Evolutionary conservation across 2,329 filamentous ascomycete genomes (phyloP), one percentile per base, ranked within the genome.

Genomic region (Ilyonectria sp.): DNA sequence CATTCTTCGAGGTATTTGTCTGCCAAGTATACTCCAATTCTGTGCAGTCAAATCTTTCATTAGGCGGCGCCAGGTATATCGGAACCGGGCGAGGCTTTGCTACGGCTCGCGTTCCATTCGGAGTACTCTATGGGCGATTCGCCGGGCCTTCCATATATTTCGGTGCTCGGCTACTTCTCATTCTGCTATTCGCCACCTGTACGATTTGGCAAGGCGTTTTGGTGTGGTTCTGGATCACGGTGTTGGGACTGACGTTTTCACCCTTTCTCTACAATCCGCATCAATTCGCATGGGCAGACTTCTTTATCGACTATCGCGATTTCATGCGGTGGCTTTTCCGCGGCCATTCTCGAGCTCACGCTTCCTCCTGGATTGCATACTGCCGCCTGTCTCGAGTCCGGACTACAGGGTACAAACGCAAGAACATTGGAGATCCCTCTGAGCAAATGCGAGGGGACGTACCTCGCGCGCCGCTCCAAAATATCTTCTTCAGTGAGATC

Each of bases 271-370:
- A 98, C 89, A 99, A 99, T 83, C 96, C 96, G 29, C 96, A 99
- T 79, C 96, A 98, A 81, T 99, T 99, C 78, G 91, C 96, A 0
- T 99, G 96, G 96, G 94, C 94, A 81, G 96, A 99, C 79, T 99
- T 99, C 87, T 99, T 99, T 86, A 99, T 99, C 81, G 96, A 99
- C 83, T 99, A 99, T 85, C 93, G 96, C 70, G 96, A 99, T 79
- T 99, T 95, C 83, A 89, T 99, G 29, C 92, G 96, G 76, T 99
- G 96, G 96, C 83, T 99, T 60, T 99, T 96, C 63, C 93, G 96
- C 76, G 96, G 96, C 75, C 99, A 99, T 83, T 98, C 96, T 1
- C 92, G 95, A 63, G 95, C 95, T 11, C 97, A 99, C 80, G 92
- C 93, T 17, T 97, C 95, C 1, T 98, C 96, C 0, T 99, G 96